These are phyloP conservation scores for Solanum hybrid DNA, from an alignment of 305 asterid species.

Conservation along the genomic window DNA sequence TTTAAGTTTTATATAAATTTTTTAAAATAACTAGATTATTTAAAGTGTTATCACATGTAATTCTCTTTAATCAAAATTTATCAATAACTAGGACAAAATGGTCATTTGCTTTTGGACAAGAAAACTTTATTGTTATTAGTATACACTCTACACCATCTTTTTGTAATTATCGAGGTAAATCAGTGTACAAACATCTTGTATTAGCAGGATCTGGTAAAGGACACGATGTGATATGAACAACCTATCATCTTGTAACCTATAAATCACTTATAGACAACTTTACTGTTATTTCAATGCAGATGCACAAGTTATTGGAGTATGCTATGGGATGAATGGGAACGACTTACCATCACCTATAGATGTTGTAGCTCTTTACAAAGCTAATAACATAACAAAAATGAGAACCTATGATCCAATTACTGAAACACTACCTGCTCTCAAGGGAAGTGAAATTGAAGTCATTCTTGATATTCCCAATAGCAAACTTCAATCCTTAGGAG, in stretches of 20 bases:
- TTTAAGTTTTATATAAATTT: neutral
- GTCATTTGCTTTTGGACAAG: neutral
- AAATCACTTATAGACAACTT: neutral
- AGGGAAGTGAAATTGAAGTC: constrained; percentile 24
- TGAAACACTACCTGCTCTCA: constrained; percentile 20
- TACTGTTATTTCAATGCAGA: neutral
- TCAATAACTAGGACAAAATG: neutral
- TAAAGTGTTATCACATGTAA: neutral
- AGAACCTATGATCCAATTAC: constrained; percentile 12
- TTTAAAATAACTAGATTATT: neutral
- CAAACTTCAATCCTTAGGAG: constrained; percentile 15
- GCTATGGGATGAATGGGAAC: constrained; percentile 22
- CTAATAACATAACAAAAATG: constrained; percentile 2
- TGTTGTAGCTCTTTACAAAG: constrained; percentile 15
- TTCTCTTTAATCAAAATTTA: neutral
- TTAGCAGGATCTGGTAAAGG: neutral
- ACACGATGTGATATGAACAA: neutral
- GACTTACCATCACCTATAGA: constrained; percentile 19
- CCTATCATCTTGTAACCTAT: neutral
- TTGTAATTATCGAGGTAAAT: neutral
- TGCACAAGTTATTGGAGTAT: constrained; percentile 24
- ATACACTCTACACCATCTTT: neutral
- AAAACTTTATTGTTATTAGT: neutral
- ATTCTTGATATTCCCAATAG: constrained; percentile 29
- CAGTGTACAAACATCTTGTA: neutral